These are phyloP conservation scores for Populus ilicifolia DNA, from an alignment of 345 rosid species.

Conservation along the genomic window DNA sequence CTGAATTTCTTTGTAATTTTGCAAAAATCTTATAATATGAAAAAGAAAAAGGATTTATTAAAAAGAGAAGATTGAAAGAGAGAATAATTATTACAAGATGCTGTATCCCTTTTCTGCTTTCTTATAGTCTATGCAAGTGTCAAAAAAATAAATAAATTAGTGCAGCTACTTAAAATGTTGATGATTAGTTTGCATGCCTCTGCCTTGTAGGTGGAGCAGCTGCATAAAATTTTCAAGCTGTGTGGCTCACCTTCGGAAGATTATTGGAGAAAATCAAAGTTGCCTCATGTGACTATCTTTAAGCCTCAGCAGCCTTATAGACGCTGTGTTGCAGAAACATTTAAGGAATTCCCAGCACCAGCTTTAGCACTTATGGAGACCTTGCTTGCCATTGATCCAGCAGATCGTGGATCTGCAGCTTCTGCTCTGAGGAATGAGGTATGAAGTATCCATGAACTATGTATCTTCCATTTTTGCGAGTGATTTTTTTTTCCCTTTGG, in stretches of 20 bases:
- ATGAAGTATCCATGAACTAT: constrained; percentile 14
- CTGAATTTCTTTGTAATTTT: not conserved
- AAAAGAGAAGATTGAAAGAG: not conserved
- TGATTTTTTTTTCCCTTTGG: not conserved
- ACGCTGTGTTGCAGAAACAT: constrained; percentile 86
- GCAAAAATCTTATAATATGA: not conserved
- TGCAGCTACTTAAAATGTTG: not conserved
- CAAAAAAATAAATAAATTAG: too few species aligned
- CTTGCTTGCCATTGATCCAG: constrained; percentile 82
- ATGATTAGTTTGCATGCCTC: constrained; percentile 6
- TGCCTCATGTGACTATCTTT: constrained; percentile 97
- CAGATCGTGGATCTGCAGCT: constrained; percentile 83
- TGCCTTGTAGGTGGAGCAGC: constrained; percentile 79
- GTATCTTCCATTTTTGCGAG: not conserved
- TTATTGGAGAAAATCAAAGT: constrained; percentile 87
- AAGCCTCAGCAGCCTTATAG: constrained; percentile 96
- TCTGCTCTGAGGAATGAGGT: constrained; percentile 86
- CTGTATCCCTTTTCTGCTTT: not conserved
- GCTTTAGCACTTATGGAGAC: constrained; percentile 85
- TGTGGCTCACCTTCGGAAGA: constrained; percentile 98
- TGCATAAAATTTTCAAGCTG: constrained; percentile 95
- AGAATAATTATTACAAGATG: not conserved
- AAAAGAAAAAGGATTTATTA: not conserved
- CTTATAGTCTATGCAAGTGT: not conserved
- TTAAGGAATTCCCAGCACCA: constrained; percentile 85